Evolutionary conservation across 768 basidiomycete species (phyloP).

Genomic region (Sarcodon aspratus): DNA sequence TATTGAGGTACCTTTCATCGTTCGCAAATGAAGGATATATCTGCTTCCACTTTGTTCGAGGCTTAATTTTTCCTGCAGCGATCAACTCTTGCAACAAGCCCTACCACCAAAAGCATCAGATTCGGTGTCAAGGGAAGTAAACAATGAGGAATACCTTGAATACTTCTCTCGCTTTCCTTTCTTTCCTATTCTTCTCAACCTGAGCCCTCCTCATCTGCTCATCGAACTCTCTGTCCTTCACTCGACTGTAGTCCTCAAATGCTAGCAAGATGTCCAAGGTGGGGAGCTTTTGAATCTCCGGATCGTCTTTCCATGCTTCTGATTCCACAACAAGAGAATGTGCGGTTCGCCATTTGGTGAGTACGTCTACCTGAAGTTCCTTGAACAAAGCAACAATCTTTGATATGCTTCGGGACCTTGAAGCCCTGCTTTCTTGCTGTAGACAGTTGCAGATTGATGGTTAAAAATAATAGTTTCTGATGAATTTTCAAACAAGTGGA

Average conservation of each 20-base stretch:
- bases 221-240: conserved; percentile 85
- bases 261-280: conserved; percentile 86
- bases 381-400: conserved; percentile 84
- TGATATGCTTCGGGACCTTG: conserved; percentile 67
- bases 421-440: conserved; percentile 71
- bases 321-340: conserved; percentile 68
- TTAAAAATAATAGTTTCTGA: conserved; percentile 4
- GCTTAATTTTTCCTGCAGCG: conserved; percentile 52
- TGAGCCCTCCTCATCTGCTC: conserved; percentile 72
- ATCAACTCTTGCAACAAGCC: conserved; percentile 64
- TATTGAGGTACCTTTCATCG: conserved; percentile 74
- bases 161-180: conserved; percentile 83
- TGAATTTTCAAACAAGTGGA: background rate
- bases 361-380: conserved; percentile 77
- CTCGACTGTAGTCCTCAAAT: conserved; percentile 89
- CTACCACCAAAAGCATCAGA: conserved; percentile 23
- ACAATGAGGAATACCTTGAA: conserved; percentile 54
- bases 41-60: conserved; percentile 87
- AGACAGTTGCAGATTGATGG: background rate
- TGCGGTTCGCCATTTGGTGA: conserved; percentile 88
- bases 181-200: conserved; percentile 74
- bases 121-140: background rate
- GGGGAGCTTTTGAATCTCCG: conserved; percentile 72
- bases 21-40: conserved; percentile 68
- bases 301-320: conserved; percentile 67